Evolutionary conservation across 495 filamentous ascomycete species (phyloP).

Genomic region (Penicillium crystallinum): DNA sequence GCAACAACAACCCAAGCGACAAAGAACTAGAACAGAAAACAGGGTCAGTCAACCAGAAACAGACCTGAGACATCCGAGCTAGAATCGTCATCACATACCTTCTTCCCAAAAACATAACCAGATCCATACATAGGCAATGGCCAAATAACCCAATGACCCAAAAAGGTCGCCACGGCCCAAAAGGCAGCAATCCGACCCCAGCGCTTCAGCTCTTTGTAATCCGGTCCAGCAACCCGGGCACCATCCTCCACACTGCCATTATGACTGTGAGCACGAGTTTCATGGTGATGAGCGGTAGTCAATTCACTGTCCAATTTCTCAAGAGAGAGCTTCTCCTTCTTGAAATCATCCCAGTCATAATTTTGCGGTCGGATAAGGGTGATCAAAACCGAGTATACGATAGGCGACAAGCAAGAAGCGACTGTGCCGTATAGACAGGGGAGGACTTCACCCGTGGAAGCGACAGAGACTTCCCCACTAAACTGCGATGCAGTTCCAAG

Average conservation of each 20-base stretch:
- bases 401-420: conserved; percentile 32
- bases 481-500: conserved; percentile 40
- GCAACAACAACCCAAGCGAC: conserved; percentile 71
- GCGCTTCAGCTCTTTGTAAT: conserved; percentile 30
- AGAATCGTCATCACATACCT: conserved; percentile 12
- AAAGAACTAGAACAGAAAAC: conserved; percentile 54
- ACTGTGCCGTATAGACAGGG: conserved; percentile 44
- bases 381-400: conserved; percentile 33
- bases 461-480: conserved; percentile 42
- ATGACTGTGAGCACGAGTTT: not conserved
- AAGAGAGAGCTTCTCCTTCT: conserved; percentile 30
- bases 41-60: not conserved
- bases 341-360: conserved; percentile 36
- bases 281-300: conserved; percentile 14
- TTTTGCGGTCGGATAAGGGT: conserved; percentile 28
- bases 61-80: not conserved
- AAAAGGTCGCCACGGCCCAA: conserved; percentile 33
- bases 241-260: conserved; percentile 8
- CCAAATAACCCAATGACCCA: conserved; percentile 40
- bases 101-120: conserved; percentile 31
- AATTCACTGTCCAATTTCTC: conserved; percentile 26
- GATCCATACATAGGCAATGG: conserved; percentile 40
- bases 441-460: conserved; percentile 37
- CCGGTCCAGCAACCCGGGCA: not conserved
- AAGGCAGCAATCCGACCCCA: conserved; percentile 34